Evolutionary conservation across 2,329 filamentous ascomycete genomes (phyloP), one percentile per base, ranked within the genome.

Genomic region (Fusarium floridanum): DNA sequence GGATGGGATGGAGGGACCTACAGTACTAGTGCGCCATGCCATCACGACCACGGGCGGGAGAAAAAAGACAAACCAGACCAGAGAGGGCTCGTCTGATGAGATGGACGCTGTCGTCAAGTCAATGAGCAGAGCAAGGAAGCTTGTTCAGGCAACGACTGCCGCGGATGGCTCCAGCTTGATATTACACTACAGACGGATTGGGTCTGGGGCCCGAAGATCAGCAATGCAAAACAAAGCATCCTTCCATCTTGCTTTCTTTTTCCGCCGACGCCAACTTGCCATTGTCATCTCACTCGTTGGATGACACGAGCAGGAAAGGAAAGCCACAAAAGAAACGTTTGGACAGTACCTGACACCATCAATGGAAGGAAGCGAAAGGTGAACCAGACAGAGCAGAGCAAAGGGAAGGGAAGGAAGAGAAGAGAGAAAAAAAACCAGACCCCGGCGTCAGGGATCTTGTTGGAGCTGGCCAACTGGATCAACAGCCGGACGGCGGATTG

Each of bases 381-480:
- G 17, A 20, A 39, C 34, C n/a, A 43, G 20, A 60, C 75, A 66
- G 53, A 70, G 20, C 12, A 48, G 22, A 48, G 43, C 8, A 16
- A 17, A 48, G 68, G 61, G 57, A 60, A 61, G 55, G 29, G 32
- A 20, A 56, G n/a, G 14, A 20, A 36, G 4, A n/a, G 32, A 20
- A 29, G 20, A 32, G 17, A 9, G 7, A 10, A 17, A 57, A 22
- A 57, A 36, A 37, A 6, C 56, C 17, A 32, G 48, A 53, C 48
- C 67, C 57, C 65, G 66, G 67, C 55, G 68, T 61, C 76, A 78
- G 72, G 79, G 77, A 77, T 79, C 66, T 63, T 68, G 73, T 69
- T 70, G 71, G 80, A 80, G 68, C 81, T 82, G 82, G 79, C 85
- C 85, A 86, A 85, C 84, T 83, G 84, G 84, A 86, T 84, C 75